A percentile compares a stretch with the other conserved stretches of the same genome.
Conservation (phyloP, 352 stramenopile species). For the Pythium angustatum region DNA sequence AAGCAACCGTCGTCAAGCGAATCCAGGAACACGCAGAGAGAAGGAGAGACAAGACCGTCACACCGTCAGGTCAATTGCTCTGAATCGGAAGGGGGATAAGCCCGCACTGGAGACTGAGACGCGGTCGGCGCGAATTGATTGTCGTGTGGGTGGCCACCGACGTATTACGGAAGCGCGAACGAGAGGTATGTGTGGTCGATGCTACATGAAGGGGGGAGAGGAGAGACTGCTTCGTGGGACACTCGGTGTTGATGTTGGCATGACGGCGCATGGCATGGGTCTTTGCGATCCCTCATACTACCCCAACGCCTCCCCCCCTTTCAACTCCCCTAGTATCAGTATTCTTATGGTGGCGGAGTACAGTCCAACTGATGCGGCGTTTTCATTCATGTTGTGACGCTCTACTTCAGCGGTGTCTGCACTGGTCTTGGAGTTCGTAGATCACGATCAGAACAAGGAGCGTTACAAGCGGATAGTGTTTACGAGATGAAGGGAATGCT, state of each 20-base stretch:
- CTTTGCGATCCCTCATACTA: no score
- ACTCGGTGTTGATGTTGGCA: no score
- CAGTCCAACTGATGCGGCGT: not conserved
- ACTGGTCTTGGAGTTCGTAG: slow-evolving; percentile 26
- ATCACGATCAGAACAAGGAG: slow-evolving; percentile 11
- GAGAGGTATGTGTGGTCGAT: slow-evolving; percentile 20
- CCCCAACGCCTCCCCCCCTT: no score
- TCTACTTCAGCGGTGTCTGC: slow-evolving; percentile 18
- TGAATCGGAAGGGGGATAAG: not conserved
- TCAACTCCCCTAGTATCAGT: no score
- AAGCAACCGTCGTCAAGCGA: no score
- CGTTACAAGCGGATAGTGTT: slow-evolving; percentile 22
- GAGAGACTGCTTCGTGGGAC: no score
- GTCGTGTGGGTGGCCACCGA: not conserved
- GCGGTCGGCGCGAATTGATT: slow-evolving; percentile 3
- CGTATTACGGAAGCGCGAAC: slow-evolving; percentile 11
- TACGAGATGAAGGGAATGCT: slow-evolving; percentile 89
- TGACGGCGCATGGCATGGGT: no score
- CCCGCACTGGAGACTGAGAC: not conserved
- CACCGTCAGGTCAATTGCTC: no score
- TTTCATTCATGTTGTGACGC: not conserved
- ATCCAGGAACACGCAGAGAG: no score
- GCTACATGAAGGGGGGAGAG: not conserved
- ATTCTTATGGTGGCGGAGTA: not conserved
- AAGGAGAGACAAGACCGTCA: slow-evolving; percentile 1